Evolutionary conservation across 1,139 yeast genomes (phyloP), one percentile per base, ranked within the genome.

Genomic region (Pichia sp.): DNA sequence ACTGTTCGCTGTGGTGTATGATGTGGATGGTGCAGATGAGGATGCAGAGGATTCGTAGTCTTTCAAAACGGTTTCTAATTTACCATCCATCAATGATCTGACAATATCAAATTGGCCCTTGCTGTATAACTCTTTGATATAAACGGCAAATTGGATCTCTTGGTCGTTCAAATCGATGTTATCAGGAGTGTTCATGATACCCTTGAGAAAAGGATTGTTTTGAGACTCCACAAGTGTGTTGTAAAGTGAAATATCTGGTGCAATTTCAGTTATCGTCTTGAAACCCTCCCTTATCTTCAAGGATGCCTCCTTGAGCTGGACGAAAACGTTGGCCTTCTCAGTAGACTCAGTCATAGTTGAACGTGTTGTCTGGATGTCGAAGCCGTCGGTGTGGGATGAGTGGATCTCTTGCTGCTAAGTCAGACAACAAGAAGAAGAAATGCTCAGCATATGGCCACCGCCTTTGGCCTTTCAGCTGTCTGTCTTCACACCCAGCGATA

Each of bases 131-230:
- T 81, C 68, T 56, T 82, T 81, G 47, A 87, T 60, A 45, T 71
- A 70, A 1, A 83, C 69, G 0, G 88, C 86, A 33, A 84, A 62
- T 38, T 76, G 77, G 18, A 77, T 62, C 1, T 66, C 49, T 6
- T 74, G 70, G 27, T 72, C 64, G 10, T 67, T 58, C 40, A 56
- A 38, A 22, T 48, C 42, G 17, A 40, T 17, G 8, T 32, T 41
- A 4, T 24, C 38, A 12, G 45, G 42, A 4, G 37, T 37, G 11
- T 34, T 34, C 1, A 52, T 24, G 5, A 50, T 19, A 12, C 48
- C 10, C 61, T 60, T 24, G 14, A 54, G 19, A 35, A 54, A 47
- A n/a, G 47, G 45, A 36, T 47, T 45, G 4, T 38, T 33, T 14
- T 31, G 44, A 7, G 47, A 40, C 4, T 59, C 51, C 2, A 66